Evolutionary conservation across 2,329 filamentous ascomycete species (phyloP).

Genomic region (Nemania abortiva): DNA sequence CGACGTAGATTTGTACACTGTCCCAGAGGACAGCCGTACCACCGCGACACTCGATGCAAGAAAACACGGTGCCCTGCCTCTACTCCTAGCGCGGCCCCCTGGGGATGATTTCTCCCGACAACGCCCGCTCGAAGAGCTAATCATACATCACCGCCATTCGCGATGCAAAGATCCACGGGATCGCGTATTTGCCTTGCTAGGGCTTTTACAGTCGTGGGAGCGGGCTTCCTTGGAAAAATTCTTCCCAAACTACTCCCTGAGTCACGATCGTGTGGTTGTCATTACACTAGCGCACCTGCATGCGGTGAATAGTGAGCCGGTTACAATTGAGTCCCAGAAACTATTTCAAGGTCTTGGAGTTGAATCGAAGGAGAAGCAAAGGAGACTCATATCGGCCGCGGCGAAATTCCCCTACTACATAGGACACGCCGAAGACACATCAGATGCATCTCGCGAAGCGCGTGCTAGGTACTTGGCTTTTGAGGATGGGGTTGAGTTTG

Average conservation of each 20-base stretch:
- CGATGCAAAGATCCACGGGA: slow-evolving; percentile 23
- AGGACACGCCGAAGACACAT: neutral
- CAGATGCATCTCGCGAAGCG: neutral
- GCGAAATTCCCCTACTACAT: neutral
- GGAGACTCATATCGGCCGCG: neutral
- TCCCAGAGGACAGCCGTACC: neutral
- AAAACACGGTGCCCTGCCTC: slow-evolving; percentile 3
- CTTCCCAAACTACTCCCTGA: slow-evolving; percentile 15
- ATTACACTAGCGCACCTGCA: slow-evolving; percentile 6
- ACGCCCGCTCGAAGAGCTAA: slow-evolving; percentile 9
- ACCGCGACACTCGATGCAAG: neutral
- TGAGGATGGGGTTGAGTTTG: neutral
- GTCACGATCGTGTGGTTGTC: neutral
- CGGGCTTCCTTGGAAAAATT: neutral
- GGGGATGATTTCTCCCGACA: neutral
- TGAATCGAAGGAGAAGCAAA: slow-evolving; percentile 14
- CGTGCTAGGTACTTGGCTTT: neutral
- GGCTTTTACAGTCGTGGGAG: neutral
- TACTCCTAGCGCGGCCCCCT: slow-evolving; percentile 8
- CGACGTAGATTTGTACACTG: neutral
- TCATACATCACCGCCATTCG: slow-evolving; percentile 11
- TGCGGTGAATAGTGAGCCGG: neutral
- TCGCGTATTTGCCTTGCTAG: slow-evolving; percentile 8
- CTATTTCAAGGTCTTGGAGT: slow-evolving; percentile 16
- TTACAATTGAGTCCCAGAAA: slow-evolving; percentile 2